A percentile compares a stretch with the other conserved stretches of the same genome.
phyloP scores from a whole-genome alignment of 225 moss, liverwort and hornwort species.

The Marchantia paleacea region DNA sequence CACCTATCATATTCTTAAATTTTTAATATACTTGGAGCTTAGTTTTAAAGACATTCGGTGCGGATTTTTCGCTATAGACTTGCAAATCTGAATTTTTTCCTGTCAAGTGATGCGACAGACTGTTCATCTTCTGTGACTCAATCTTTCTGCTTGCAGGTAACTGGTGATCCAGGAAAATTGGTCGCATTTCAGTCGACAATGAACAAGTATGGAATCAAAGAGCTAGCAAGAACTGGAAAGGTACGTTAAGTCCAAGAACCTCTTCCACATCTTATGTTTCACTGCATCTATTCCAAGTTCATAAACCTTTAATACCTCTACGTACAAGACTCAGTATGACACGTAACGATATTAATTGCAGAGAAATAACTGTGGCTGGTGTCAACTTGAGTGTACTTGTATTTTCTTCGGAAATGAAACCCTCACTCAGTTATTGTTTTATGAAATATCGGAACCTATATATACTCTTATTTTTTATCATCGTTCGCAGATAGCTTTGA shows the following conservation, averaged over 20 bases:
- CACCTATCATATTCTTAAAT: too few relatives aligned
- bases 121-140: neutral
- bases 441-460: neutral
- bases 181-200: slow-evolving; percentile 71
- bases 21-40: too few relatives aligned
- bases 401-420: neutral
- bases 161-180: slow-evolving; percentile 94
- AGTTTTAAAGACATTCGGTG: too few relatives aligned
- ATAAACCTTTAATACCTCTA: neutral
- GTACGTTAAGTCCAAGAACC: slow-evolving; percentile 28
- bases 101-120: neutral
- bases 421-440: too few relatives aligned
- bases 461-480: neutral
- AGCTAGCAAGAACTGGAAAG: slow-evolving; percentile 95
- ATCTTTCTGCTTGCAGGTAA: slow-evolving; percentile 48
- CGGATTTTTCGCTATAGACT: too few relatives aligned
- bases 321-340: too few relatives aligned
- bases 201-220: slow-evolving; percentile 89
- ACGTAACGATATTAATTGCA: neutral
- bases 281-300: neutral
- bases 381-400: neutral
- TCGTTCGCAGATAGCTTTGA: slow-evolving; percentile 74
- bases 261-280: neutral
- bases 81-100: too few relatives aligned
- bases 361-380: neutral